Conservation (phyloP, 345 rosid genomes). For the Camelina laxa region DNA sequence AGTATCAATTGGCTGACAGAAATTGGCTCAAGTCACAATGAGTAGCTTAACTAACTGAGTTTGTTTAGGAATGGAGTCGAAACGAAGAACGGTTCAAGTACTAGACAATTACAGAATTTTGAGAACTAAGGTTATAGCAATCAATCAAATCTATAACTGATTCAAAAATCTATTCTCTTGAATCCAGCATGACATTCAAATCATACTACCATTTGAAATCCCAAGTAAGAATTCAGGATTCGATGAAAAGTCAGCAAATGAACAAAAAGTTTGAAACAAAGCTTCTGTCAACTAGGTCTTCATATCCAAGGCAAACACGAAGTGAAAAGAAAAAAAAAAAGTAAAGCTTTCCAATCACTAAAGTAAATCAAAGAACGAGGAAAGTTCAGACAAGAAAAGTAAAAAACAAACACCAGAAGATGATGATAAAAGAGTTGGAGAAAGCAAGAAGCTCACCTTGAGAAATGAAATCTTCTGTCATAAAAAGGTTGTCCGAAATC, state of each 20-base stretch:
- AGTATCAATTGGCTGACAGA: constrained; percentile 10
- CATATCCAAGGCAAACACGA: no score
- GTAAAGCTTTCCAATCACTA: no score
- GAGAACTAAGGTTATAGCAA: constrained; percentile 18
- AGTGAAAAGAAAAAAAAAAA: no score
- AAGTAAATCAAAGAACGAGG: no score
- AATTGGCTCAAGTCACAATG: constrained; percentile 11
- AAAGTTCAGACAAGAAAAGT: no score
- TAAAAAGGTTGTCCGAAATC: constrained; percentile 44
- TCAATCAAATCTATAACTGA: constrained; percentile 14
- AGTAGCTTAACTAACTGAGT: constrained; percentile 17
- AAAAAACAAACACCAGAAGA: no score
- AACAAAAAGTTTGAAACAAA: no score
- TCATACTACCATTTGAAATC: not conserved
- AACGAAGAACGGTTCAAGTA: constrained; percentile 9
- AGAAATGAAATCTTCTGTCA: constrained; percentile 34
- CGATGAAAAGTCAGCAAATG: no score
- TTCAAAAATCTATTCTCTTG: not conserved
- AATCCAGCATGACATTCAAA: not conserved
- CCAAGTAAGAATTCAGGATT: not conserved
- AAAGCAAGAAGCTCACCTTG: constrained; percentile 41
- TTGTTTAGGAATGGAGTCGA: not conserved
- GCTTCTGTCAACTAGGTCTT: no score
- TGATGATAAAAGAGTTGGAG: no score
- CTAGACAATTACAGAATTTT: constrained; percentile 11